phyloP scores from a whole-genome alignment of 768 basidiomycete species.

The Polyporus arcularius region DNA sequence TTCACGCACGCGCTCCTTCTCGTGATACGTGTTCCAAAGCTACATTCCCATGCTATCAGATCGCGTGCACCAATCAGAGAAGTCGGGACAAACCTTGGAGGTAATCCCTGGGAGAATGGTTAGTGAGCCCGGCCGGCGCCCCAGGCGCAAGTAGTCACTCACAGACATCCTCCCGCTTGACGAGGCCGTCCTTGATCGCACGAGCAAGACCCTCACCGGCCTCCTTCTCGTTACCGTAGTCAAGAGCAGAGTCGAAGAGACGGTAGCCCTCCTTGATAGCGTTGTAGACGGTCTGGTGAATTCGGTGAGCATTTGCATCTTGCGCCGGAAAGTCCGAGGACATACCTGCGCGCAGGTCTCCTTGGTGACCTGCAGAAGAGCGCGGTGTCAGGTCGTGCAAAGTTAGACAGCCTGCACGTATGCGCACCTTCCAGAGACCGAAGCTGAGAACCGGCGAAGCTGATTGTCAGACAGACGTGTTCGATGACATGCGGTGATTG shows the following conservation, averaged over 20 bases:
- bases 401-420: too few relatives aligned
- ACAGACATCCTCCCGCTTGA: constrained; percentile 89
- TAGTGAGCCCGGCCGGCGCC: not conserved
- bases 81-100: constrained; percentile 57
- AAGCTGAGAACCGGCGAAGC: constrained; percentile 41
- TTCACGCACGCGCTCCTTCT: constrained; percentile 63
- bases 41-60: constrained; percentile 26
- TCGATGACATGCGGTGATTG: not conserved
- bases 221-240: constrained; percentile 90
- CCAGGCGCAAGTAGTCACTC: constrained; percentile 32
- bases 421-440: constrained; percentile 68
- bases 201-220: constrained; percentile 76
- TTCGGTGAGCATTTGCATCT: not conserved
- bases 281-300: constrained; percentile 69
- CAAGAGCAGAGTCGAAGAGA: constrained; percentile 82
- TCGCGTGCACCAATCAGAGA: constrained; percentile 10
- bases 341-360: constrained; percentile 60
- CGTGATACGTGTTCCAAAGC: constrained; percentile 92
- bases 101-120: constrained; percentile 61
- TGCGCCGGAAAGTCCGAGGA: not conserved
- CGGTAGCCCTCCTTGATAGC: constrained; percentile 88
- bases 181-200: constrained; percentile 78
- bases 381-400: not conserved
- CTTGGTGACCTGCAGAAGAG: constrained; percentile 52
- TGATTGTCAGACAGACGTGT: not conserved